These are phyloP conservation scores for Haplosporangium gracile DNA, from an alignment of 192 early-diverging fungal genomes.

Conservation along the genomic window DNA sequence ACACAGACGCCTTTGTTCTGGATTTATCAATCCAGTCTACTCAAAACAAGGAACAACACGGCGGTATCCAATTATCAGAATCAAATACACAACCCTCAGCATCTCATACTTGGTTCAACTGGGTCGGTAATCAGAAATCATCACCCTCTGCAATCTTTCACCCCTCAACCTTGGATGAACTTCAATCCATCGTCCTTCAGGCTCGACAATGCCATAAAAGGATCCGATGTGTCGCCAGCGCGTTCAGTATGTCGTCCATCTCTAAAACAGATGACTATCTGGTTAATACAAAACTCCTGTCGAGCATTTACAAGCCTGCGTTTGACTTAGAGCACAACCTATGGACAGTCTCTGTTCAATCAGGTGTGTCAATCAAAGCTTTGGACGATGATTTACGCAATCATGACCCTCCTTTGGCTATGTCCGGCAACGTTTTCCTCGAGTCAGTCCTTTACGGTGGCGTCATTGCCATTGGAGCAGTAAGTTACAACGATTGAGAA, in stretches of 20 bases:
- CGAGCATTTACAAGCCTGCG: conserved; percentile 13
- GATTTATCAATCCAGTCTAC: neutral
- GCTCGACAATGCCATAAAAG: conserved; percentile 21
- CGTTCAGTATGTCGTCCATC: conserved; percentile 26
- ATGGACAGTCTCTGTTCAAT: conserved; percentile 31
- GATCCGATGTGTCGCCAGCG: conserved; percentile 40
- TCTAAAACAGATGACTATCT: conserved; percentile 32
- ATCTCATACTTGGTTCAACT: conserved; percentile 35
- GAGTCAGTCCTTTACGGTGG: conserved; percentile 9
- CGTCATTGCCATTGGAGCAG: conserved; percentile 12
- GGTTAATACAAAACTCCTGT: conserved; percentile 20
- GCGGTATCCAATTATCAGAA: neutral
- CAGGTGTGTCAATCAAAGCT: conserved; percentile 25
- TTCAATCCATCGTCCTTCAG: conserved; percentile 20
- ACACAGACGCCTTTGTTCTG: conserved; percentile 2
- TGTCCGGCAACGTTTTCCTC: conserved; percentile 17
- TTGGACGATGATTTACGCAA: conserved; percentile 25
- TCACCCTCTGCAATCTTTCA: conserved; percentile 23
- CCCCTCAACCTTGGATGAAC: conserved; percentile 30
- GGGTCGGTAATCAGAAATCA: conserved; percentile 22
- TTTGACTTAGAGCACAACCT: conserved; percentile 1
- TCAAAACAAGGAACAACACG: neutral
- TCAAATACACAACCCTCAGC: neutral
- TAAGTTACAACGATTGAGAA: conserved; percentile 8
- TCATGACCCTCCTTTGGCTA: conserved; percentile 40